These are phyloP conservation scores for Wickerhamiella pararugosa DNA, from an alignment of 1,139 yeast genomes.

Conservation along the genomic window DNA sequence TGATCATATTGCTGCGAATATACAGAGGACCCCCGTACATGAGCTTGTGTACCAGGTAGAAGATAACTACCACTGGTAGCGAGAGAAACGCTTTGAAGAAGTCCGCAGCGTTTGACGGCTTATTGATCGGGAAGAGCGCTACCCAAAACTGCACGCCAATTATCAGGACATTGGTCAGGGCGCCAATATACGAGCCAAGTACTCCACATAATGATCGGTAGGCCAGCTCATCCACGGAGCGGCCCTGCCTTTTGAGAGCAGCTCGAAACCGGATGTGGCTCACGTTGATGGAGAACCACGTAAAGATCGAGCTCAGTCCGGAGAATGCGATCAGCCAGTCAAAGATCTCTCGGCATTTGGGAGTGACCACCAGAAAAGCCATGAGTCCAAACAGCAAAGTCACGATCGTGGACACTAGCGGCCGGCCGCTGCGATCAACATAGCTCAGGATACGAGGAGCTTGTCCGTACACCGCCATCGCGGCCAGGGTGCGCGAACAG, in stretches of 20 bases:
- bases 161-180: conserved; percentile 42
- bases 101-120: conserved; percentile 23
- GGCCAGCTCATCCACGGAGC: conserved; percentile 48
- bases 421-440: conserved; percentile 64
- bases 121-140: conserved; percentile 44
- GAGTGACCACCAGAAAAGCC: conserved; percentile 52
- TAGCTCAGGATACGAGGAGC: conserved; percentile 62
- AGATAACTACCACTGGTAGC: conserved; percentile 35
- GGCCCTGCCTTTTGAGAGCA: conserved; percentile 52
- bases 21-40: conserved; percentile 27
- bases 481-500: conserved; percentile 66
- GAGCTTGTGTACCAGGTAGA: conserved; percentile 38
- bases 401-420: conserved; percentile 44
- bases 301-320: conserved; percentile 59
- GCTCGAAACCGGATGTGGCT: conserved; percentile 53
- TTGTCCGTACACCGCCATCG: conserved; percentile 68
- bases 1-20: conserved; percentile 37
- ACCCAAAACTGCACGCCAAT: conserved; percentile 51
- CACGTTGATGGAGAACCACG: conserved; percentile 57
- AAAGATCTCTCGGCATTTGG: conserved; percentile 54
- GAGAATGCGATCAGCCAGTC: conserved; percentile 67
- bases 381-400: conserved; percentile 50
- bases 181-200: conserved; percentile 55
- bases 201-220: conserved; percentile 56
- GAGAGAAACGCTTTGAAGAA: conserved; percentile 45